Evolutionary conservation across 352 stramenopile genomes (phyloP).

Genomic region (Saprolegnia parasitica): DNA sequence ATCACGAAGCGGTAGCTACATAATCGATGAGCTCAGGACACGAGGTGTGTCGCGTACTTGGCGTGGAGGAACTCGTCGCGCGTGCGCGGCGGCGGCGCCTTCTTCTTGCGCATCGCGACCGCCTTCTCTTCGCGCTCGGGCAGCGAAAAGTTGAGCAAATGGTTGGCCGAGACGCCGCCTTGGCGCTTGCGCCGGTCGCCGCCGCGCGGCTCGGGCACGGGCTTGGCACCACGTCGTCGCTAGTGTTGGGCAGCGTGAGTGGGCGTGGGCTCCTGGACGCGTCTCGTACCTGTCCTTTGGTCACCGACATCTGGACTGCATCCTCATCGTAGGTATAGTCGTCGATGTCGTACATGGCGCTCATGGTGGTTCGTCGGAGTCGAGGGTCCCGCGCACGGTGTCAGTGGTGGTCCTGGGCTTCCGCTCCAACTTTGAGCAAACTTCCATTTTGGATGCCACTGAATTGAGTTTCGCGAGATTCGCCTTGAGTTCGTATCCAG

Average conservation of each 20-base stretch:
- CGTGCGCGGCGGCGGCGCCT: conserved; percentile 50
- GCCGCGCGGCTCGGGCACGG: not conserved
- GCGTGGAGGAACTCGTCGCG: conserved; percentile 82
- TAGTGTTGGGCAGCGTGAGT: not conserved
- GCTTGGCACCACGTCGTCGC: conserved; percentile 2
- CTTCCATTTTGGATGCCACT: conserved; percentile 5
- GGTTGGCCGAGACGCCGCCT: conserved; percentile 62
- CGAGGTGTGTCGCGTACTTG: conserved; percentile 43
- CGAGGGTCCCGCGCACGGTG: not conserved
- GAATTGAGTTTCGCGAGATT: conserved; percentile 17
- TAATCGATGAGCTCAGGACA: conserved; percentile 1
- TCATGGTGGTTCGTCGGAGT: conserved; percentile 7
- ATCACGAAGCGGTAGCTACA: conserved; percentile 80
- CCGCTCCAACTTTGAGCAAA: conserved; percentile 13
- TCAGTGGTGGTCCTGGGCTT: not conserved
- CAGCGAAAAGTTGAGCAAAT: conserved; percentile 79
- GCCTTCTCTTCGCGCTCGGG: conserved; percentile 58
- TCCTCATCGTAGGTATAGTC: conserved; percentile 27
- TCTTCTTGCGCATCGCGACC: conserved; percentile 49
- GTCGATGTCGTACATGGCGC: conserved; percentile 14
- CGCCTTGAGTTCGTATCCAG: not conserved
- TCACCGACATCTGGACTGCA: conserved; percentile 21
- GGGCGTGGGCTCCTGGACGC: not conserved
- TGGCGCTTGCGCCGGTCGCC: conserved; percentile 22
- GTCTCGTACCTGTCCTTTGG: conserved; percentile 20